Base-by-base conservation (phyloP, 2,329 filamentous ascomycete genomes). In the Alternaria sp. region DNA sequence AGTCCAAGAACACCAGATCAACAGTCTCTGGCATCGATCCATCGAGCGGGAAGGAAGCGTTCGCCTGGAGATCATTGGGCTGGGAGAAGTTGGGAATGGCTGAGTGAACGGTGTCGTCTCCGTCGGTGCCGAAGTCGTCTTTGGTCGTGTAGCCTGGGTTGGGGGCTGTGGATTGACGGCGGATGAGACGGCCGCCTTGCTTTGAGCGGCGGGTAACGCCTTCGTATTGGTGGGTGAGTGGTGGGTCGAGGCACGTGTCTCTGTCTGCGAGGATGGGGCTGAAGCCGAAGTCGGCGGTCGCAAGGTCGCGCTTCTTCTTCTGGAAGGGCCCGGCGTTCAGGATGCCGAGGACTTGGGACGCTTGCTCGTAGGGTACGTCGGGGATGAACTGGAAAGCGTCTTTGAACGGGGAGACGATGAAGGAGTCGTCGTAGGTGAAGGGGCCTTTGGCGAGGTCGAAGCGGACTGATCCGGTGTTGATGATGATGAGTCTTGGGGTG, bases 381-480 rank as follows among this genome's bases (percentile, higher is more conserved):
- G 84, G 79, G 28, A 89, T 80, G 69, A 85, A 88, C 41, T 85
- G 77, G 72, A 88, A 87, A 1, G 80, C 76, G 53, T 88, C 84
- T 6, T 75, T 72, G 73, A 88, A 89, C 0, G 87, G 87, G 0
- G 84, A 85, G 0, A 87, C 84, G 66, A 88, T 87, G 74, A 85
- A 88, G 11, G 78, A 80, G 65, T 84, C 82, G 53, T 84, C 82
- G 60, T 81, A 84, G 0, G 88, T 89, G 71, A 90, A 90, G 0
- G 87, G 87, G 0, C 89, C 89, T 75, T 90, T 83, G 63, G 87
- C 83, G 12, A 91, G 77, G 67, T 90, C 88, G 70, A 89, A 90
- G 3, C 88, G 85, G 23, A 90, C 82, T 30, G 82, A 83, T 25
- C 88, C 88, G 0, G 87, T 89, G 76, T 90, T 90, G 64, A 84